Evolutionary conservation across 495 filamentous ascomycete species (phyloP).

Genomic region (Aspergillus conjunctus): DNA sequence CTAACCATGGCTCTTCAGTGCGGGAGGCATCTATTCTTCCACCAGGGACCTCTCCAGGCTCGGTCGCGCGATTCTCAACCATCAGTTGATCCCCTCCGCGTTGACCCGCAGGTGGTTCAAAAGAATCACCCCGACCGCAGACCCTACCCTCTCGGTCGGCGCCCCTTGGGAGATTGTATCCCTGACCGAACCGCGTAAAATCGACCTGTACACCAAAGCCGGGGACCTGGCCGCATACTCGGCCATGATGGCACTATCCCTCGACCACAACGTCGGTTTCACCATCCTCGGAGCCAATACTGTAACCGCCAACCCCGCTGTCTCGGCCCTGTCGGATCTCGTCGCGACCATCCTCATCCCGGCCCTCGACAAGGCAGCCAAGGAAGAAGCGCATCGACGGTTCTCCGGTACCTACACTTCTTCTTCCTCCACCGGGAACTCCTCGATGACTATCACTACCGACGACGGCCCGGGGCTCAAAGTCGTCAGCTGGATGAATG

Average conservation of each 20-base stretch:
- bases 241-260: slow-evolving; percentile 46
- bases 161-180: slow-evolving; percentile 60
- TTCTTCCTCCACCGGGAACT: slow-evolving; percentile 40
- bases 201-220: slow-evolving; percentile 59
- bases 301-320: slow-evolving; percentile 11
- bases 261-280: slow-evolving; percentile 58
- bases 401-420: slow-evolving; percentile 47
- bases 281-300: slow-evolving; percentile 48
- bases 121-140: slow-evolving; percentile 51
- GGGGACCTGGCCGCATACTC: slow-evolving; percentile 54
- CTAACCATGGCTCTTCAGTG: slow-evolving; percentile 35
- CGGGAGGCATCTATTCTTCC: slow-evolving; percentile 61
- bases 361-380: slow-evolving; percentile 48
- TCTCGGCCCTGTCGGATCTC: slow-evolving; percentile 33
- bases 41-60: slow-evolving; percentile 52
- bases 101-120: slow-evolving; percentile 61
- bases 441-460: slow-evolving; percentile 42
- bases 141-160: slow-evolving; percentile 47
- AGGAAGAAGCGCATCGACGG: slow-evolving; percentile 35
- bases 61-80: slow-evolving; percentile 57
- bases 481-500: slow-evolving; percentile 42
- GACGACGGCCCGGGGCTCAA: slow-evolving; percentile 47
- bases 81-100: slow-evolving; percentile 44
- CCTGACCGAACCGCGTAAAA: slow-evolving; percentile 23
- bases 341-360: slow-evolving; percentile 43